phyloP scores from a whole-genome alignment of 176 grass and related monocot genomes.

The Coix lacrymajobi region DNA sequence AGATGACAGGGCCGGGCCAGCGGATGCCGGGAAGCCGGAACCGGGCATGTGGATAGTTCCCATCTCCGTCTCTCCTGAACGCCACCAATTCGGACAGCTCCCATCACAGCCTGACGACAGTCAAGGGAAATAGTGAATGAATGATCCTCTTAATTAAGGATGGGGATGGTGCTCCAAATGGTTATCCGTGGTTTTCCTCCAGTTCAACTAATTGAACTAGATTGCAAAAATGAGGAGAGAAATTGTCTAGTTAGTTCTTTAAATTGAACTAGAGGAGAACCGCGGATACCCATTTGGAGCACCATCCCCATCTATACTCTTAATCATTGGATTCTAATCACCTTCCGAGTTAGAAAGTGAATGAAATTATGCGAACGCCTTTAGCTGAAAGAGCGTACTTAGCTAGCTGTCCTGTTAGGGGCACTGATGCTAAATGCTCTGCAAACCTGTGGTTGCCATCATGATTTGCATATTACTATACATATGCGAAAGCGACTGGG shows the following conservation, averaged over 20 bases:
- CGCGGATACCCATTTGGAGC: too few species aligned
- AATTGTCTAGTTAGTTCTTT: too few species aligned
- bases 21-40: neutral
- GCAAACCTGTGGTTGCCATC: conserved; percentile 15
- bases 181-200: too few species aligned
- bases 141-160: too few species aligned
- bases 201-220: too few species aligned
- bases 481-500: neutral
- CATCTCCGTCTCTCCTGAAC: conserved; percentile 16
- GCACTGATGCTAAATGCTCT: neutral
- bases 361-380: neutral
- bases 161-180: too few species aligned
- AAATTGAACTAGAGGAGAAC: too few species aligned
- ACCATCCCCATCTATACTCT: too few species aligned
- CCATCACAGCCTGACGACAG: neutral
- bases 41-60: conserved; percentile 29
- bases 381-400: conserved; percentile 25
- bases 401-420: conserved; percentile 25
- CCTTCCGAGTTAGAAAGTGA: conserved; percentile 6
- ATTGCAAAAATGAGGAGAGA: too few species aligned
- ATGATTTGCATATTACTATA: neutral
- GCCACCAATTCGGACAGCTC: conserved; percentile 2
- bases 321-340: conserved; percentile 38
- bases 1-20: conserved; percentile 2
- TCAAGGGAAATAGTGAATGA: neutral